phyloP scores from a whole-genome alignment of 1,284 basidiomycete species.

The Cutaneotrichosporon spelunceum region DNA sequence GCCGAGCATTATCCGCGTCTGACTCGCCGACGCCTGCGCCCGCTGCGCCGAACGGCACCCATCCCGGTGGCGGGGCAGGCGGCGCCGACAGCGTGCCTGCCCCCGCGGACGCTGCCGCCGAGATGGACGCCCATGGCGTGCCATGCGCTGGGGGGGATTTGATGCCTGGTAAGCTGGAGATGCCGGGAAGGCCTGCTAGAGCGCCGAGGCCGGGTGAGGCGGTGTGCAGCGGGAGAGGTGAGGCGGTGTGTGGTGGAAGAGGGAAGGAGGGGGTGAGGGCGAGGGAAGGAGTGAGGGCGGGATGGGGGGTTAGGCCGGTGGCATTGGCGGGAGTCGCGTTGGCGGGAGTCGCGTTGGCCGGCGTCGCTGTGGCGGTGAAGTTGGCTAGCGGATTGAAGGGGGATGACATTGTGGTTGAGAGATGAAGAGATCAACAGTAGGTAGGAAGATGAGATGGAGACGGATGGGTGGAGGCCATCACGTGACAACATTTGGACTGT shows the following conservation, averaged over 20 bases:
- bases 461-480: neutral
- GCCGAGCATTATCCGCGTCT: slow-evolving; percentile 20
- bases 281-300: neutral
- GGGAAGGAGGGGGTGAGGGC: neutral
- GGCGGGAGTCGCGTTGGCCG: slow-evolving; percentile 4
- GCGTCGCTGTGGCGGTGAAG: too few species aligned
- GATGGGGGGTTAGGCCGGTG: neutral
- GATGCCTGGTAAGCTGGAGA: slow-evolving; percentile 1
- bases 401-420: slow-evolving; percentile 20
- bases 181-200: neutral
- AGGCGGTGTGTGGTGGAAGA: too few species aligned
- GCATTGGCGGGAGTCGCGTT: neutral
- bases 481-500: too few species aligned
- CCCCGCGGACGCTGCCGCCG: neutral
- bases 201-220: slow-evolving; percentile 6
- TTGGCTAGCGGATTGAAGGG: slow-evolving; percentile 24
- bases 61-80: neutral
- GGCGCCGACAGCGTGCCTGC: neutral
- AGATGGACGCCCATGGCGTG: neutral
- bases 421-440: neutral
- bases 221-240: too few species aligned
- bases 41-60: slow-evolving; percentile 2
- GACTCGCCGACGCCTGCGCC: neutral
- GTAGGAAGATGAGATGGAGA: neutral
- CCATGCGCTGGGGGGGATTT: neutral